These are phyloP conservation scores for Thelephora terrestris DNA, from an alignment of 1,284 basidiomycete species.

Conservation along the genomic window DNA sequence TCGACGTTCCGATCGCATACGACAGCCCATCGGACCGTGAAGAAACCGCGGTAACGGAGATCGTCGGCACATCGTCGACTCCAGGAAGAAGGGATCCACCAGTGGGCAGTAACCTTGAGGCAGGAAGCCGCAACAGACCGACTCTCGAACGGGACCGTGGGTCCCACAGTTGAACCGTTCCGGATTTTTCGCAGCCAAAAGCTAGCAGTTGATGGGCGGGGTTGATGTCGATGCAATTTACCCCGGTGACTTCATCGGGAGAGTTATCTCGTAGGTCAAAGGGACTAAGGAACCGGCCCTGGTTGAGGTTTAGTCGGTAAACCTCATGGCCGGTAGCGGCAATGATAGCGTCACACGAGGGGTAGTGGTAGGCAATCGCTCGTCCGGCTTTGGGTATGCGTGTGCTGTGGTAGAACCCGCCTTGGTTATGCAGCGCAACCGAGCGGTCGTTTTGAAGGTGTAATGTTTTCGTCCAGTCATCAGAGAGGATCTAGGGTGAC, in stretches of 20 bases:
- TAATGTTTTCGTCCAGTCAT: constrained; percentile 99
- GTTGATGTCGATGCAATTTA: constrained; percentile 92
- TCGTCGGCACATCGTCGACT: constrained; percentile 28
- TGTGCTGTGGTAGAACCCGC: constrained; percentile 86
- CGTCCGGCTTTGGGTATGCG: constrained; percentile 94
- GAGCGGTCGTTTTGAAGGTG: constrained; percentile 96
- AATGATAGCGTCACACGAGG: constrained; percentile 50
- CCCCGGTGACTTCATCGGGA: constrained; percentile 57
- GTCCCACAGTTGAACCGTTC: constrained; percentile 95
- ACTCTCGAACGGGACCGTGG: constrained; percentile 76
- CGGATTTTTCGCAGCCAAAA: constrained; percentile 80
- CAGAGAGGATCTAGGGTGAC: constrained; percentile 71
- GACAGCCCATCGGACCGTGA: constrained; percentile 84
- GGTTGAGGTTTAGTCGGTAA: constrained; percentile 91
- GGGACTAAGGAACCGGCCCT: constrained; percentile 87
- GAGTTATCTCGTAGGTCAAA: constrained; percentile 51
- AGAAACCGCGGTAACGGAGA: constrained; percentile 80
- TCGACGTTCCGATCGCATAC: constrained; percentile 89
- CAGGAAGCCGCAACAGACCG: constrained; percentile 71
- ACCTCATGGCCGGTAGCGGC: constrained; percentile 71
- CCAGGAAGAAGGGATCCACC: constrained; percentile 30
- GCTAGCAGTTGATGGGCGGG: constrained; percentile 86
- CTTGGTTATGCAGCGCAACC: constrained; percentile 90
- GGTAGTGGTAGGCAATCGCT: constrained; percentile 66
- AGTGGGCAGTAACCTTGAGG: constrained; percentile 42